Conservation (phyloP, 345 rosid genomes). For the Gossypium ekmanianum region DNA sequence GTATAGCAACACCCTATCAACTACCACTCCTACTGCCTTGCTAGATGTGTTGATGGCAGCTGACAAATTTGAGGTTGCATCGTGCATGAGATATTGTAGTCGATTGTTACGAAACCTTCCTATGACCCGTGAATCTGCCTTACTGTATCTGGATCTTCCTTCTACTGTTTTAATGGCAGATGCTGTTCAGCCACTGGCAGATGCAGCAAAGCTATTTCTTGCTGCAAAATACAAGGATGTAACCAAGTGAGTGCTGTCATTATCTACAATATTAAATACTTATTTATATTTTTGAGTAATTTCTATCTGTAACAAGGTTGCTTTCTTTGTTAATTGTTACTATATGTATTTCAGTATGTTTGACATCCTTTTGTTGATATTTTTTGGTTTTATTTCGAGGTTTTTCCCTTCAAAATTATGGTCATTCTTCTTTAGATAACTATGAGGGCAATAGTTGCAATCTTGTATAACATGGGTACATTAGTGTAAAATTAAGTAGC, state of each 20-base stretch:
- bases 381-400: too few species aligned
- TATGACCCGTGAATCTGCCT: constrained; percentile 73
- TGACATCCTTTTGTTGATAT: neutral
- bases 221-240: constrained; percentile 56
- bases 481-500: neutral
- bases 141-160: constrained; percentile 76
- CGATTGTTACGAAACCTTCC: constrained; percentile 51
- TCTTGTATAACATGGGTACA: neutral
- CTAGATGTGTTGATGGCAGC: constrained; percentile 75
- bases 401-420: neutral
- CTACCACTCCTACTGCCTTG: constrained; percentile 43
- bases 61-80: constrained; percentile 78
- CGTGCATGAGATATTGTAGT: constrained; percentile 83
- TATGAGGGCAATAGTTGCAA: neutral
- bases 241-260: constrained; percentile 38
- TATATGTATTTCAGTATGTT: neutral
- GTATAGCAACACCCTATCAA: constrained; percentile 50
- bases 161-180: constrained; percentile 57
- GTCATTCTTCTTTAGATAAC: neutral
- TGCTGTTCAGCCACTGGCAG: constrained; percentile 68
- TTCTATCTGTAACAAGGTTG: neutral
- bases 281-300: neutral
- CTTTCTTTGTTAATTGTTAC: neutral
- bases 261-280: neutral
- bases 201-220: constrained; percentile 67